Evolutionary conservation across 2,329 filamentous ascomycete species (phyloP).

Genomic region (Pseudocercospora ulei): DNA sequence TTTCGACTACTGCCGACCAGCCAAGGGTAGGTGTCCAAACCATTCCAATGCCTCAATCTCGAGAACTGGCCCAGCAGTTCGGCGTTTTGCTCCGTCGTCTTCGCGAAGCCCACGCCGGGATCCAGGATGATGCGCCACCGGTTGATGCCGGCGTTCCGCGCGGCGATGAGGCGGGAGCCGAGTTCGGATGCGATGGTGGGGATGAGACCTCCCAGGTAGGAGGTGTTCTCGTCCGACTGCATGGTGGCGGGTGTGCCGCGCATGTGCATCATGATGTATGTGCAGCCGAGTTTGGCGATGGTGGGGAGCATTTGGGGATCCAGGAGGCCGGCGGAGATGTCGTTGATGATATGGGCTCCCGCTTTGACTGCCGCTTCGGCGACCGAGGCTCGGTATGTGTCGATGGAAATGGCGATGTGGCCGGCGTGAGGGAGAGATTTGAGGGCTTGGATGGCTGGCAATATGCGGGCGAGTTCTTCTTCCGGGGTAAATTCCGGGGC

Average conservation of each 20-base stretch:
- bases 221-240: slow-evolving; percentile 48
- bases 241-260: slow-evolving; percentile 78
- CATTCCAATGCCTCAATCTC: slow-evolving; percentile 46
- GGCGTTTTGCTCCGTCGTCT: slow-evolving; percentile 69
- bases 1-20: slow-evolving; percentile 83
- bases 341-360: slow-evolving; percentile 89
- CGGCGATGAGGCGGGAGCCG: slow-evolving; percentile 57
- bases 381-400: slow-evolving; percentile 82
- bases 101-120: slow-evolving; percentile 89
- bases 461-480: slow-evolving; percentile 67
- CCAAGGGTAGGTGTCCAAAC: slow-evolving; percentile 67
- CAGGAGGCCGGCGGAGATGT: slow-evolving; percentile 72
- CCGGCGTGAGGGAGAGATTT: slow-evolving; percentile 54
- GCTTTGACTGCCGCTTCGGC: slow-evolving; percentile 64
- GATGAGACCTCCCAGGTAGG: slow-evolving; percentile 60
- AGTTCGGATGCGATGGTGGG: slow-evolving; percentile 59
- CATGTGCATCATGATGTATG: slow-evolving; percentile 87
- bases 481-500: slow-evolving; percentile 57
- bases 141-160: slow-evolving; percentile 70
- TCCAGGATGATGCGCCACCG: slow-evolving; percentile 94
- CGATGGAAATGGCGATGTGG: slow-evolving; percentile 68
- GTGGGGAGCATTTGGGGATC: slow-evolving; percentile 75
- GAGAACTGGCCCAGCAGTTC: slow-evolving; percentile 64
- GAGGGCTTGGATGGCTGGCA: slow-evolving; percentile 69
- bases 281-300: slow-evolving; percentile 65